These are phyloP conservation scores for Funneliformis mosseae DNA, from an alignment of 192 early-diverging fungal species.

Conservation along the genomic window DNA sequence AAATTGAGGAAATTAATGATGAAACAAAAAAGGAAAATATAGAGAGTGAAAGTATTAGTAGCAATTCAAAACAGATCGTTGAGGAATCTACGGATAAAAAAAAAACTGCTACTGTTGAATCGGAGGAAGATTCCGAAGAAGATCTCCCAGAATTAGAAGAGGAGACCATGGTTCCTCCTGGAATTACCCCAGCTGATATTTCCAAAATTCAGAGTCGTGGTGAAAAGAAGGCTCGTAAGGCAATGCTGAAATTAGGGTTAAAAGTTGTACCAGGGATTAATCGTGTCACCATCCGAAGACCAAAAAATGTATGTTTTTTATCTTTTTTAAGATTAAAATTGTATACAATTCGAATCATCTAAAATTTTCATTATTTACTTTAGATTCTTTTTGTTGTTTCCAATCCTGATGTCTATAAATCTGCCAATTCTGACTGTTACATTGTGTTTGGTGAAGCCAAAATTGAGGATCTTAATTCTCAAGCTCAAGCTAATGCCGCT, in stretches of 20 bases:
- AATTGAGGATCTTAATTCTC: constrained; percentile 79
- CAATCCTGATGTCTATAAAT: constrained; percentile 93
- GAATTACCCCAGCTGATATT: constrained; percentile 30
- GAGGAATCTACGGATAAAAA: background rate
- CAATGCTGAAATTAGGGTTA: constrained; percentile 88
- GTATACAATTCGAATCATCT: background rate
- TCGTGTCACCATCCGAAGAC: constrained; percentile 88
- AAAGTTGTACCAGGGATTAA: constrained; percentile 83
- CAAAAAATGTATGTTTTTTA: constrained; percentile 62
- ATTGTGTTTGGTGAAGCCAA: constrained; percentile 96
- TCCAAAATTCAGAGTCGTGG: constrained; percentile 67
- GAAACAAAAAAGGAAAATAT: background rate
- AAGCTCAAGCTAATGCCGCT: constrained; percentile 71
- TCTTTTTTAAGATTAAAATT: background rate
- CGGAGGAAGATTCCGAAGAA: constrained; percentile 43
- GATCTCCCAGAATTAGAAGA: constrained; percentile 47
- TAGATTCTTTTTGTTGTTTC: constrained; percentile 83
- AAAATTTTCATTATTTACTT: constrained; percentile 16
- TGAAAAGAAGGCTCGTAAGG: constrained; percentile 98
- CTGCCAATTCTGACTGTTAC: constrained; percentile 85
- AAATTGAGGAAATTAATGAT: background rate
- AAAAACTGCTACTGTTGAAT: constrained; percentile 29
- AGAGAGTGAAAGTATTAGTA: background rate
- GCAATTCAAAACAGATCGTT: background rate
- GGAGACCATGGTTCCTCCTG: constrained; percentile 11